phyloP scores from a whole-genome alignment of 768 basidiomycete species.

The Tephrocybe rancida region DNA sequence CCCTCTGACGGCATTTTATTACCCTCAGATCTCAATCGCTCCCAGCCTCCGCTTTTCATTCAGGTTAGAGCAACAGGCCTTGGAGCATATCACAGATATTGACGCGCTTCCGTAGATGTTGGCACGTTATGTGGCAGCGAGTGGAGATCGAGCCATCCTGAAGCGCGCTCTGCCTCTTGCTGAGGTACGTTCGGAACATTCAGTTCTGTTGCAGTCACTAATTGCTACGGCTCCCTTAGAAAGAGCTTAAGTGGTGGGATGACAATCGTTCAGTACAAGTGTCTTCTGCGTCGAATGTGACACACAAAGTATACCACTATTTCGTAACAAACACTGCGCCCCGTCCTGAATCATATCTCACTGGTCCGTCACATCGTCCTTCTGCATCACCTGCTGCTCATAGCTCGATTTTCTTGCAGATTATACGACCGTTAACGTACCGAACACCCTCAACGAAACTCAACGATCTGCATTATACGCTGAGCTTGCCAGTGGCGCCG shows the following conservation, averaged over 20 bases:
- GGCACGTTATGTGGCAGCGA: slow-evolving; percentile 73
- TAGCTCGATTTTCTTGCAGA: slow-evolving; percentile 43
- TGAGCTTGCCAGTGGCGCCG: slow-evolving; percentile 88
- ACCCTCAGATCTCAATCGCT: slow-evolving; percentile 84
- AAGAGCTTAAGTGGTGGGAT: slow-evolving; percentile 84
- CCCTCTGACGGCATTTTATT: slow-evolving; percentile 38
- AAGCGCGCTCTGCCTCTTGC: slow-evolving; percentile 81
- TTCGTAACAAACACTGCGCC: slow-evolving; percentile 84
- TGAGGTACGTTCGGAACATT: slow-evolving; percentile 50
- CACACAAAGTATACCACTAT: slow-evolving; percentile 70
- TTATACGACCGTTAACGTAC: slow-evolving; percentile 76
- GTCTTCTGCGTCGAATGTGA: slow-evolving; percentile 67
- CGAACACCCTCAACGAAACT: slow-evolving; percentile 61
- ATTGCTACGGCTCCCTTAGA: slow-evolving; percentile 38
- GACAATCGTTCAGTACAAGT: slow-evolving; percentile 71
- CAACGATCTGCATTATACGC: slow-evolving; percentile 72
- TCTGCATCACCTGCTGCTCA: background rate
- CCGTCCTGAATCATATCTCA: slow-evolving; percentile 81
- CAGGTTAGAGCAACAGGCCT: slow-evolving; percentile 46
- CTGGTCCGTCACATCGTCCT: slow-evolving; percentile 39
- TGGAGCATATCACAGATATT: background rate
- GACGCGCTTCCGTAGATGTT: slow-evolving; percentile 64
- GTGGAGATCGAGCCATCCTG: slow-evolving; percentile 76
- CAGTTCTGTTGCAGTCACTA: background rate
- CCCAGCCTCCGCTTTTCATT: slow-evolving; percentile 90